phyloP scores from a whole-genome alignment of 371 early-diverging fungal species.

The Fennellomyces sp. region DNA sequence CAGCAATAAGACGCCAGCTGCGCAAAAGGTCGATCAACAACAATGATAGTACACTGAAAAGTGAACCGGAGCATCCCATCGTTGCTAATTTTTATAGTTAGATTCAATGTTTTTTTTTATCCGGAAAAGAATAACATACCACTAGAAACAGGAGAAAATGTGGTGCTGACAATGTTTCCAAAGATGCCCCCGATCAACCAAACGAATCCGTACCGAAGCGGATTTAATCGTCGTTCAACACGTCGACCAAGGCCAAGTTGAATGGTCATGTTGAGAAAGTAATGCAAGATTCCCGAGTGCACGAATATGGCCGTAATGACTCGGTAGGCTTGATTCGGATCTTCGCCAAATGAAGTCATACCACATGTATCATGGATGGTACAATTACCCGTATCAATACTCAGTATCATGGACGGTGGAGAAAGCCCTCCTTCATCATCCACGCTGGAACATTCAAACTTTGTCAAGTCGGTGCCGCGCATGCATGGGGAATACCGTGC shows the following conservation, averaged over 20 bases:
- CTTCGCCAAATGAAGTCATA: constrained; percentile 26
- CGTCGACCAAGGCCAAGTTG: constrained; percentile 65
- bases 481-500: constrained; percentile 66
- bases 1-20: constrained; percentile 67
- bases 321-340: constrained; percentile 76
- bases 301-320: constrained; percentile 77
- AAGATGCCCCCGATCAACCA: constrained; percentile 73
- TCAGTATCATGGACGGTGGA: background rate
- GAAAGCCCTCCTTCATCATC: background rate
- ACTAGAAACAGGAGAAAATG: constrained; percentile 49
- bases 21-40: constrained; percentile 73
- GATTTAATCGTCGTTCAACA: constrained; percentile 72
- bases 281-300: constrained; percentile 82
- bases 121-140: constrained; percentile 4
- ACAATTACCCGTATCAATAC: constrained; percentile 26
- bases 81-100: constrained; percentile 39
- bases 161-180: constrained; percentile 77
- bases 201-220: constrained; percentile 53
- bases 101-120: too few species aligned
- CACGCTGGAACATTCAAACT: constrained; percentile 21
- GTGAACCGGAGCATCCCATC: constrained; percentile 78
- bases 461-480: constrained; percentile 23
- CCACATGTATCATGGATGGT: constrained; percentile 53
- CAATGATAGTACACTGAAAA: constrained; percentile 75
- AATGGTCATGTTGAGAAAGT: constrained; percentile 68